These are phyloP conservation scores for Candolleomyces aberdarensis DNA, from an alignment of 768 basidiomycete genomes.

Conservation along the genomic window DNA sequence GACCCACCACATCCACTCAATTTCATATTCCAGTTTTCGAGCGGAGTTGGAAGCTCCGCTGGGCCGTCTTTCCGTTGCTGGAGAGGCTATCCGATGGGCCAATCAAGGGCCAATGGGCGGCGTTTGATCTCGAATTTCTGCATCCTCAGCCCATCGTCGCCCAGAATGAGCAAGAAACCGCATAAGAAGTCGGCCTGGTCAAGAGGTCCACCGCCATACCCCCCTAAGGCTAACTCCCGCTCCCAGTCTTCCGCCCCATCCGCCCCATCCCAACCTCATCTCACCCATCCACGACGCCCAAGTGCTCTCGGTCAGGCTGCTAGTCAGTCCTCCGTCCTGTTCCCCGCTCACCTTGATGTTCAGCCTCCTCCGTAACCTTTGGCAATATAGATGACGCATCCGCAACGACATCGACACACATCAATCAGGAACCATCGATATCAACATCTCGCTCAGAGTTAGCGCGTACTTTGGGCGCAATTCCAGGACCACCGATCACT, in stretches of 20 bases:
- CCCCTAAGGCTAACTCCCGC: no score
- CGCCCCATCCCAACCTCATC: conserved; percentile 45
- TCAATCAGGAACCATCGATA: conserved; percentile 57
- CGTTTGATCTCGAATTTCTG: no score
- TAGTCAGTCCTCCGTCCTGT: conserved; percentile 50
- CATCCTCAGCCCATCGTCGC: no score
- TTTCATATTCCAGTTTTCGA: conserved; percentile 34
- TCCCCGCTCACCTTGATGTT: conserved; percentile 8
- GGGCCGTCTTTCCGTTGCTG: no score
- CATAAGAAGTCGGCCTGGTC: conserved; percentile 80
- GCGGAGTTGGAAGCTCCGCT: conserved; percentile 18
- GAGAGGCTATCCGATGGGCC: no score
- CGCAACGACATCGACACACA: conserved; percentile 32
- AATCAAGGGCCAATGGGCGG: no score
- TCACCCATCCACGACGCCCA: conserved; percentile 72
- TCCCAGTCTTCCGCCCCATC: conserved; percentile 48
- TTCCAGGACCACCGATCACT: conserved; percentile 34
- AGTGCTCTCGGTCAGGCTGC: conserved; percentile 67
- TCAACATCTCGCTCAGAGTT: conserved; percentile 42
- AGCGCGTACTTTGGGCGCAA: conserved; percentile 18
- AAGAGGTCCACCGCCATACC: conserved; percentile 67
- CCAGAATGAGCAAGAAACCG: no score
- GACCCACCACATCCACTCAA: conserved; percentile 42
- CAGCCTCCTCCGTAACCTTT: conserved; percentile 76
- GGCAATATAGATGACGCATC: conserved; percentile 81